phyloP scores from a whole-genome alignment of 2,329 filamentous ascomycete genomes.

The Cercospora berteroae region DNA sequence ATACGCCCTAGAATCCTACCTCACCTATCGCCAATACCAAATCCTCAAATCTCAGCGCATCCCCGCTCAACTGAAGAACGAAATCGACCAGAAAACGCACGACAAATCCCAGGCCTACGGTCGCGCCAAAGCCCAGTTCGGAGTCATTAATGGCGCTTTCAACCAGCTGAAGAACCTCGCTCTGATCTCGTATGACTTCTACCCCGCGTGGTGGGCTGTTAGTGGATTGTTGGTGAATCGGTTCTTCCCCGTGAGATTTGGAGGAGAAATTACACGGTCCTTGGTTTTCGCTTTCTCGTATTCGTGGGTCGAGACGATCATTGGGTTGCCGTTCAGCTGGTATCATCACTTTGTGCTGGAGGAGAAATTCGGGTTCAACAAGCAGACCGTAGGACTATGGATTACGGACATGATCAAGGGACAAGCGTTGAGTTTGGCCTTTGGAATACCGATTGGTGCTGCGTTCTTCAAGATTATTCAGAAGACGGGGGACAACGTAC shows the following conservation, averaged over 20 bases:
- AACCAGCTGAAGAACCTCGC: slow-evolving; percentile 83
- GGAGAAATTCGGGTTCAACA: slow-evolving; percentile 98
- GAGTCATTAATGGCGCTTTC: slow-evolving; percentile 76
- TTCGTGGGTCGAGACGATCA: slow-evolving; percentile 73
- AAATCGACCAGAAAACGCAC: slow-evolving; percentile 85
- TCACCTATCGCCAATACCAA: slow-evolving; percentile 85
- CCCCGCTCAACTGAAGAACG: slow-evolving; percentile 81
- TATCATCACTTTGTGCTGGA: slow-evolving; percentile 96
- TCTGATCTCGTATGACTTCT: slow-evolving; percentile 85
- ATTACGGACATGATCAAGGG: slow-evolving; percentile 88
- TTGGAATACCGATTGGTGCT: slow-evolving; percentile 84
- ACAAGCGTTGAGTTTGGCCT: slow-evolving; percentile 73
- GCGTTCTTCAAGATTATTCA: slow-evolving; percentile 93
- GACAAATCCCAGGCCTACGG: slow-evolving; percentile 86
- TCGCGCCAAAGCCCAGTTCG: slow-evolving; percentile 89
- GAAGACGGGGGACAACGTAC: slow-evolving; percentile 73
- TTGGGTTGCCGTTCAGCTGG: slow-evolving; percentile 77
- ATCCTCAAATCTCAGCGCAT: slow-evolving; percentile 76
- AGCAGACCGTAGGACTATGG: slow-evolving; percentile 88
- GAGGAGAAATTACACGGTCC: slow-evolving; percentile 89
- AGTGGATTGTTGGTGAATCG: slow-evolving; percentile 71
- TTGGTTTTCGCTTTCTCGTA: slow-evolving; percentile 89
- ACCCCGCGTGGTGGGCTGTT: slow-evolving; percentile 85
- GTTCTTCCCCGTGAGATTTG: slow-evolving; percentile 69
- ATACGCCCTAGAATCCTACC: slow-evolving; percentile 84